A percentile compares a stretch with the other conserved stretches of the same genome.
Evolutionary conservation across 164 flowering plant species (phyloP).

Genomic region (Brasenia schreberi): DNA sequence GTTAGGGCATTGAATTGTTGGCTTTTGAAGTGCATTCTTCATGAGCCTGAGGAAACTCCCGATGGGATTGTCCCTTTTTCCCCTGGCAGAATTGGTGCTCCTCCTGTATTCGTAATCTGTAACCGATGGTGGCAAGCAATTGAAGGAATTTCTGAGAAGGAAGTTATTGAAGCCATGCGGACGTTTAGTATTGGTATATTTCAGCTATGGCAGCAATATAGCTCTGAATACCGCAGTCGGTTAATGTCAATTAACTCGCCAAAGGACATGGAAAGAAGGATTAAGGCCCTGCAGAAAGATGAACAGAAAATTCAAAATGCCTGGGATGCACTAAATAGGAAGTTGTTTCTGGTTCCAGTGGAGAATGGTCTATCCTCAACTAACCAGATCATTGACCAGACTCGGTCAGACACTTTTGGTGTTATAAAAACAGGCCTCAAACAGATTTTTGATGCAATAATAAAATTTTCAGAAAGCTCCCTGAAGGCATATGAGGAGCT

Average conservation of each 20-base stretch:
- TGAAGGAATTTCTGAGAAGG: constrained; percentile 31
- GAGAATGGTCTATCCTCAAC: constrained; percentile 23
- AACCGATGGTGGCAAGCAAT: constrained; percentile 38
- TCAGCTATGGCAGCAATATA: constrained; percentile 18
- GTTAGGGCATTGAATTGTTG: constrained; percentile 40
- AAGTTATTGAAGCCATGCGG: constrained; percentile 34
- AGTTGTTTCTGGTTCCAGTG: constrained; percentile 35
- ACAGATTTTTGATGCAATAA: constrained; percentile 72
- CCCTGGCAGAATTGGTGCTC: constrained; percentile 40
- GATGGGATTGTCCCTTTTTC: constrained; percentile 37
- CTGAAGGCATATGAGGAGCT: constrained; percentile 60
- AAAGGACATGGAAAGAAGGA: constrained; percentile 34
- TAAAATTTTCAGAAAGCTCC: constrained; percentile 45
- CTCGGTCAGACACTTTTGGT: constrained; percentile 25
- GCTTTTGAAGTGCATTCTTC: constrained; percentile 33
- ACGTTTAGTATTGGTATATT: constrained; percentile 16
- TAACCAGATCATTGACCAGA: constrained; percentile 35
- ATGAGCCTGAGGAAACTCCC: constrained; percentile 36
- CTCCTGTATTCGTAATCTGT: constrained; percentile 39
- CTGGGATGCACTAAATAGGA: constrained; percentile 67
- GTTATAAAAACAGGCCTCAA: constrained; percentile 51
- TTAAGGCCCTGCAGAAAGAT: constrained; percentile 54
- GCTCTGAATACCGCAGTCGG: constrained; percentile 16
- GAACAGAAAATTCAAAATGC: constrained; percentile 72
- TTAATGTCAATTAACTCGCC: constrained; percentile 6